Percentiles rank a stretch among this genome's conserved stretches.
phyloP scores from a whole-genome alignment of 1,139 yeast species.

The Spathaspora jeffriesii region DNA sequence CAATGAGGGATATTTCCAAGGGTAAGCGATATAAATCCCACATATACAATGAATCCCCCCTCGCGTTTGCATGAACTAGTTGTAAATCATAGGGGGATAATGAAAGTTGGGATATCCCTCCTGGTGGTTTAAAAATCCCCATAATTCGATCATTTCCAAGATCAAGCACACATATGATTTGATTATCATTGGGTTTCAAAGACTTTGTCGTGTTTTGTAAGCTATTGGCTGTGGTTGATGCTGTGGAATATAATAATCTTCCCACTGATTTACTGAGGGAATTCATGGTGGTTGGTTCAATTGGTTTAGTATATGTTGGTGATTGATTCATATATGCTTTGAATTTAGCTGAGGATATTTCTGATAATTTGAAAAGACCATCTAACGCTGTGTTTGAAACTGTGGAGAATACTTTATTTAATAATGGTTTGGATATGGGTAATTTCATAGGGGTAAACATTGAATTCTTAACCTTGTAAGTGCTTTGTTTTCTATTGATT shows the following conservation, averaged over 20 bases:
- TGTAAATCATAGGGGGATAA: slow-evolving; percentile 65
- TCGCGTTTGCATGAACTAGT: slow-evolving; percentile 52
- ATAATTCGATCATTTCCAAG: slow-evolving; percentile 42
- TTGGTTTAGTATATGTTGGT: slow-evolving; percentile 2
- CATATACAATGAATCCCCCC: slow-evolving; percentile 65
- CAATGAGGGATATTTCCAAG: slow-evolving; percentile 52
- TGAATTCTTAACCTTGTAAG: slow-evolving; percentile 1
- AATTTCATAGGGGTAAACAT: slow-evolving; percentile 45
- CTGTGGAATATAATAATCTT: slow-evolving; percentile 35
- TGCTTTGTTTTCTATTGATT: slow-evolving; percentile 6
- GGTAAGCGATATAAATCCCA: slow-evolving; percentile 66
- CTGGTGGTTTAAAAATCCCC: slow-evolving; percentile 59
- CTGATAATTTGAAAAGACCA: slow-evolving; percentile 51
- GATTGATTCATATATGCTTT: slow-evolving; percentile 30
- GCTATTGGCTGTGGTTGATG: slow-evolving; percentile 32
- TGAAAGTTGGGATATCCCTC: slow-evolving; percentile 62
- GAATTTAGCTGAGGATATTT: slow-evolving; percentile 45
- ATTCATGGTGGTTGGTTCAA: slow-evolving; percentile 21
- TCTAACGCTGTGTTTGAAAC: slow-evolving; percentile 57
- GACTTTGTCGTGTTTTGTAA: slow-evolving; percentile 27
- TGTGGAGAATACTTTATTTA: slow-evolving; percentile 46
- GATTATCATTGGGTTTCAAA: slow-evolving; percentile 30
- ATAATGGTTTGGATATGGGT: slow-evolving; percentile 46
- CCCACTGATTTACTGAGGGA: slow-evolving; percentile 34
- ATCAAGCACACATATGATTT: slow-evolving; percentile 46